Percentiles rank a stretch among this genome's conserved stretches.
Conservation (phyloP, 177 flowering plant species). For the Vitis hybrid region DNA sequence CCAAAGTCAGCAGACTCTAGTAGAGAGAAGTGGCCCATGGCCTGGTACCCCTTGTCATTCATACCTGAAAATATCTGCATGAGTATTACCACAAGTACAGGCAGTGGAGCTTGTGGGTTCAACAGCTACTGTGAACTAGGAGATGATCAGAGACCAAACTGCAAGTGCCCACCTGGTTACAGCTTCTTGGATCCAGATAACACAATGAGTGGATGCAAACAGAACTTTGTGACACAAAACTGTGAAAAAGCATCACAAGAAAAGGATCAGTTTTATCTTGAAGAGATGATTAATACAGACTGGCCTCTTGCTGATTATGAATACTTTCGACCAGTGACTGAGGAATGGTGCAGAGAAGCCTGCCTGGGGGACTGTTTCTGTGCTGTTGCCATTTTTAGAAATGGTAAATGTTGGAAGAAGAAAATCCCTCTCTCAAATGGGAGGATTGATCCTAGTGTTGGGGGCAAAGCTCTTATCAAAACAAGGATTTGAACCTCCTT, state of each 20-base stretch:
- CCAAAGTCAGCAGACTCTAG: slow-evolving; percentile 14
- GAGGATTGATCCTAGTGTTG: too few relatives aligned
- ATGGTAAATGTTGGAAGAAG: too few relatives aligned
- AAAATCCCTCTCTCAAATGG: too few relatives aligned
- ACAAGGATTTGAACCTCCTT: too few relatives aligned
- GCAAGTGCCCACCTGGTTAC: slow-evolving; percentile 41
- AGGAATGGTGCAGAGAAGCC: too few relatives aligned
- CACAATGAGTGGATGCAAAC: slow-evolving; percentile 1
- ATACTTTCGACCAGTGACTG: too few relatives aligned
- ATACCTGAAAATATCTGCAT: slow-evolving; percentile 25
- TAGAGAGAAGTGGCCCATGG: background rate
- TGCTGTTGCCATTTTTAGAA: too few relatives aligned
- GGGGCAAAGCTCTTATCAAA: too few relatives aligned
- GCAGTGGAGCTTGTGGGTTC: slow-evolving; percentile 42
- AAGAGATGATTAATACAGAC: too few relatives aligned
- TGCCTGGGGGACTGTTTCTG: too few relatives aligned
- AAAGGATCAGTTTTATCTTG: background rate
- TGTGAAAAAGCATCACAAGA: slow-evolving; percentile 12
- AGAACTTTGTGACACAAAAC: slow-evolving; percentile 12
- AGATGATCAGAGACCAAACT: slow-evolving; percentile 15
- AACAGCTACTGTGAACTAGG: slow-evolving; percentile 38
- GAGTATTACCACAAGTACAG: background rate
- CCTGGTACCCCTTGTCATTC: slow-evolving; percentile 14
- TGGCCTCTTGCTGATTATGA: too few relatives aligned
- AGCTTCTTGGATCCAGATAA: slow-evolving; percentile 28